A percentile compares a stretch with the other conserved stretches of the same genome.
These are phyloP conservation scores for Pelargonium myrrhifolium DNA, from an alignment of 441 rosid genomes.

Conservation along the genomic window DNA sequence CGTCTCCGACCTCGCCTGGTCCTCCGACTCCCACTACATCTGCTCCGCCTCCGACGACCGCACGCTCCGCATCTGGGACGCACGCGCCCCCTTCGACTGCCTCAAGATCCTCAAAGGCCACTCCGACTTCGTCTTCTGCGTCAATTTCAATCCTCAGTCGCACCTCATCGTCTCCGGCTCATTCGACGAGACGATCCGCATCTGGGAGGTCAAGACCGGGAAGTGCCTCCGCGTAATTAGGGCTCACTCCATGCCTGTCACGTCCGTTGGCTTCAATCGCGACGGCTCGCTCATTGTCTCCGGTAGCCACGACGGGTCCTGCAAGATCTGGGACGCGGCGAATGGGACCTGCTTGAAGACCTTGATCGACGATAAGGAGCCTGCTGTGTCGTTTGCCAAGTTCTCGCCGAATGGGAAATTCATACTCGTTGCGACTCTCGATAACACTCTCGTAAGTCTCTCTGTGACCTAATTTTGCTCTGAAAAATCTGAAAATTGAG, in stretches of 20 bases:
- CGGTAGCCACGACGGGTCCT: constrained; percentile 81
- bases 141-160: constrained; percentile 82
- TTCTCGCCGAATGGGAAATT: constrained; percentile 89
- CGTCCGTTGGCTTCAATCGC: constrained; percentile 72
- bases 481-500: no score
- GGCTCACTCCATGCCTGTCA: constrained; percentile 73
- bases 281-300: constrained; percentile 91
- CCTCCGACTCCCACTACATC: constrained; percentile 82
- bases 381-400: constrained; percentile 71
- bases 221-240: constrained; percentile 47
- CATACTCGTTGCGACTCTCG: constrained; percentile 78
- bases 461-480: background rate
- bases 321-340: constrained; percentile 89
- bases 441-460: constrained; percentile 66
- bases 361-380: constrained; percentile 56
- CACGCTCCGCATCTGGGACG: constrained; percentile 83
- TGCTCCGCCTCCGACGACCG: constrained; percentile 90
- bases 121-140: constrained; percentile 70
- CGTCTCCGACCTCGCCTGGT: constrained; percentile 84
- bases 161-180: constrained; percentile 77
- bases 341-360: constrained; percentile 71
- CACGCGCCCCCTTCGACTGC: constrained; percentile 71
- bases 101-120: constrained; percentile 78
- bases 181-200: constrained; percentile 75
- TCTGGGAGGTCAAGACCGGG: constrained; percentile 92